Evolutionary conservation across 805 yeast species (phyloP), one percentile per base, ranked within the genome.

Genomic region (Saccharomyces paradoxus): DNA sequence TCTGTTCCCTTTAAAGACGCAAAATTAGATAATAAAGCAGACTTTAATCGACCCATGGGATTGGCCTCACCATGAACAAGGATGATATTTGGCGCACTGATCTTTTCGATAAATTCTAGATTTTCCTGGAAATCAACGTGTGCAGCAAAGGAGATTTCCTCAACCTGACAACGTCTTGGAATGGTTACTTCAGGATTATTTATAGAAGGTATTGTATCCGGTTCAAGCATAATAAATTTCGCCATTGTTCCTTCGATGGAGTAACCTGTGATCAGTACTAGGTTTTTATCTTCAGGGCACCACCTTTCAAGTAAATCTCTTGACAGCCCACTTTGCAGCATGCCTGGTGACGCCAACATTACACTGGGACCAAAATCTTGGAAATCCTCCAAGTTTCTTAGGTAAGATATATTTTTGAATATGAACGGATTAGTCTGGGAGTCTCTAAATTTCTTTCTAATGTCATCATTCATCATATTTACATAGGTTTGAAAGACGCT

Each of bases 201-300:
- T 26, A 82, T 74, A 0, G 97, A 86, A 1, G 94, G 95, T 50
- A 94, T 89, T n/a, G 89, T 87, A 41, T 82, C 81, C 0, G 99
- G 99, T 63, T 91, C 97, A 27, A 89, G 81, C 59, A 94, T 75
- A 28, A 94, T 74, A 53, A 81, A 87, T 66, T 92, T 94, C 0
- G 99, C 99, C 89, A 94, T 82, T 0, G 99, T 94, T 21, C 99
- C 99, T 67, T 94, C 99, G 8, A 94, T 96, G 6, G 98, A 91
- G 70, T 94, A 94, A 74, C 99, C 99, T 0, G 99, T 94, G 67
- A 94, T 71, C 24, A 94, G 80, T 27, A 90, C 83, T 2, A 95
- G 76, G 63, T 94, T 94, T 64, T 89, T 86, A 2, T 95, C 87
- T 63, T 94, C 98, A 0, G 99, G 99, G 4, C 96, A 91, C 99